phyloP scores from a whole-genome alignment of 257 asterid genomes.

The Asclepias syriaca region DNA sequence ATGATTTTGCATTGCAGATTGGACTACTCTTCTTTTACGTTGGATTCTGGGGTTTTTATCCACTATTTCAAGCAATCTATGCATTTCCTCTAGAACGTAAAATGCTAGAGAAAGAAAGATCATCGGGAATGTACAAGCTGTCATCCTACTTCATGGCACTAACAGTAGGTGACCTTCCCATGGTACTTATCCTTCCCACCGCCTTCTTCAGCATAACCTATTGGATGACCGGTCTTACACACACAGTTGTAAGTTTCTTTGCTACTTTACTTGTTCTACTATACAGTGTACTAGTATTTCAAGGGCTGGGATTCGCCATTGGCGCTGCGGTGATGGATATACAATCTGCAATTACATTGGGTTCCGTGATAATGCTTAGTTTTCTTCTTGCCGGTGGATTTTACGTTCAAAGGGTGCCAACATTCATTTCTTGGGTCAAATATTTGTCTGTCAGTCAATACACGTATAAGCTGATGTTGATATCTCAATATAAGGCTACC shows the following conservation, averaged over 20 bases:
- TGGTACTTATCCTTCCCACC: constrained; percentile 82
- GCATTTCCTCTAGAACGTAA: constrained; percentile 64
- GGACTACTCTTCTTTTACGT: constrained; percentile 58
- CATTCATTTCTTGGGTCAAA: constrained; percentile 58
- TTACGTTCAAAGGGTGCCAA: constrained; percentile 57
- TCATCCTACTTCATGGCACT: constrained; percentile 79
- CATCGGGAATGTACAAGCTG: constrained; percentile 82
- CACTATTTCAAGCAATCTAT: constrained; percentile 72
- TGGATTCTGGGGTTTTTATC: constrained; percentile 77
- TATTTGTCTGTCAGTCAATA: constrained; percentile 57
- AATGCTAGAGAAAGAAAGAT: constrained; percentile 64
- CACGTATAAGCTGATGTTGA: constrained; percentile 50
- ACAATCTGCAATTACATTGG: constrained; percentile 49
- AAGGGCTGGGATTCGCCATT: constrained; percentile 73
- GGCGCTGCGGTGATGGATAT: constrained; percentile 70
- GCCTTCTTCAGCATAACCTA: constrained; percentile 47
- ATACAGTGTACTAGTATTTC: constrained; percentile 44
- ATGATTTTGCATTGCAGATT: constrained; percentile 33
- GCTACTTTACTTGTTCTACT: constrained; percentile 42
- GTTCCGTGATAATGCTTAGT: constrained; percentile 53
- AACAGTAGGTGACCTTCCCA: constrained; percentile 64
- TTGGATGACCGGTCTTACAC: constrained; percentile 74
- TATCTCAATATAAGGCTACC: constrained; percentile 39
- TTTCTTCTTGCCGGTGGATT: constrained; percentile 63
- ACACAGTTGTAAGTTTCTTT: constrained; percentile 35